Evolutionary conservation across 768 basidiomycete species (phyloP).

Genomic region (Phylloporus sp.): DNA sequence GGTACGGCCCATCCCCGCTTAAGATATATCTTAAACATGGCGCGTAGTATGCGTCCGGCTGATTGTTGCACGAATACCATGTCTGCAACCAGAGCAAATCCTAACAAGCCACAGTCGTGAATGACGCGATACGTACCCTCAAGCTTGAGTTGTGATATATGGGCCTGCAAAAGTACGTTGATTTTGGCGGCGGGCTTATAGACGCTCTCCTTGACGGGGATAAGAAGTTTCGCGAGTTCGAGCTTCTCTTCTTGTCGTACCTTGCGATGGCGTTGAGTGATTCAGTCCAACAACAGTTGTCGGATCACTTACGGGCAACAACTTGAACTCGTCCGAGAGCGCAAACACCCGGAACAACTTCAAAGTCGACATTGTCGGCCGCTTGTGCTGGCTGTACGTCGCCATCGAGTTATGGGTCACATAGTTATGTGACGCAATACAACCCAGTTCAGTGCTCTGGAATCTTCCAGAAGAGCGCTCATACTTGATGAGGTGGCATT

Average conservation of each 20-base stretch:
- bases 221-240: conserved; percentile 86
- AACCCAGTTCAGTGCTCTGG: conserved; percentile 88
- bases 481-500: conserved; percentile 91
- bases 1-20: conserved; percentile 98
- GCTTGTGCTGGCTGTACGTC: conserved; percentile 90
- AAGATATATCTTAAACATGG: conserved; percentile 95
- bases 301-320: conserved; percentile 59
- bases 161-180: conserved; percentile 92
- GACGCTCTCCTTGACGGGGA: conserved; percentile 94
- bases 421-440: conserved; percentile 92
- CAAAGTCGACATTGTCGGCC: conserved; percentile 78
- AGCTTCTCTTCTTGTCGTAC: conserved; percentile 82
- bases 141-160: conserved; percentile 88
- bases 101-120: conserved; percentile 28
- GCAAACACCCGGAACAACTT: conserved; percentile 93
- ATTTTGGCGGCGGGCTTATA: conserved; percentile 97
- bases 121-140: conserved; percentile 48
- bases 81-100: conserved; percentile 81
- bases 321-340: conserved; percentile 93
- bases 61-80: conserved; percentile 98
- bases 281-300: conserved; percentile 6
- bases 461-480: conserved; percentile 84
- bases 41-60: conserved; percentile 93
- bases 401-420: conserved; percentile 97
- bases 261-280: conserved; percentile 26